phyloP scores from a whole-genome alignment of 1,284 basidiomycete species.

The Ustilago trichophora region DNA sequence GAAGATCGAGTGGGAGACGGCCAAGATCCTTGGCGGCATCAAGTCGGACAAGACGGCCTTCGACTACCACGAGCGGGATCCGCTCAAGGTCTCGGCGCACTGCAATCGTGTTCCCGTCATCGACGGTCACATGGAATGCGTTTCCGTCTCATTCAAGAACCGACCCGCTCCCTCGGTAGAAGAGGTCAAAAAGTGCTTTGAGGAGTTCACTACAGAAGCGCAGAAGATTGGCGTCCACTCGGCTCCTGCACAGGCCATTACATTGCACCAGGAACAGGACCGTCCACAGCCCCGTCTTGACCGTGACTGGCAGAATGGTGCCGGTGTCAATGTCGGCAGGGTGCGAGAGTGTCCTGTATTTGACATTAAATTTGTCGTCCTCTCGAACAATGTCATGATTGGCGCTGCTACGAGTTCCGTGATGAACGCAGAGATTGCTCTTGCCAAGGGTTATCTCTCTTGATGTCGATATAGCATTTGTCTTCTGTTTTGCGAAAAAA shows the following conservation, averaged over 20 bases:
- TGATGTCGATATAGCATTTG: no score
- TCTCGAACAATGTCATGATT: constrained; percentile 94
- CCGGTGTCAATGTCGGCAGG: constrained; percentile 89
- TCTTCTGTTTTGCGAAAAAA: not conserved
- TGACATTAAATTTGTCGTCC: constrained; percentile 83
- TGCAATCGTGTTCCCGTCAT: constrained; percentile 93
- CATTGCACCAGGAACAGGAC: constrained; percentile 90
- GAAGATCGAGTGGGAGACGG: constrained; percentile 98
- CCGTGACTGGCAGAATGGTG: constrained; percentile 87
- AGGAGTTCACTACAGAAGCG: constrained; percentile 79
- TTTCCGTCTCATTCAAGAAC: constrained; percentile 83
- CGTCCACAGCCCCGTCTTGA: constrained; percentile 94
- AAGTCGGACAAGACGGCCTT: constrained; percentile 69
- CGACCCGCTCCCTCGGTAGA: constrained; percentile 85
- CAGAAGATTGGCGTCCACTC: constrained; percentile 84
- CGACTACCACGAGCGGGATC: constrained; percentile 82
- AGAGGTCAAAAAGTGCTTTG: constrained; percentile 84
- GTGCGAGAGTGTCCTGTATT: constrained; percentile 89
- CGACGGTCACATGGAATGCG: constrained; percentile 88
- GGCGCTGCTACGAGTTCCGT: constrained; percentile 97
- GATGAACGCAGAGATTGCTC: constrained; percentile 96
- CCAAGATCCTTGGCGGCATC: constrained; percentile 85
- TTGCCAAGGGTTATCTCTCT: constrained; percentile 75
- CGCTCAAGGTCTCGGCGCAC: constrained; percentile 85
- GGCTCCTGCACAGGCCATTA: constrained; percentile 85